phyloP scores from a whole-genome alignment of 2,329 filamentous ascomycete species.

The Thermothelomyces thermophilus region DNA sequence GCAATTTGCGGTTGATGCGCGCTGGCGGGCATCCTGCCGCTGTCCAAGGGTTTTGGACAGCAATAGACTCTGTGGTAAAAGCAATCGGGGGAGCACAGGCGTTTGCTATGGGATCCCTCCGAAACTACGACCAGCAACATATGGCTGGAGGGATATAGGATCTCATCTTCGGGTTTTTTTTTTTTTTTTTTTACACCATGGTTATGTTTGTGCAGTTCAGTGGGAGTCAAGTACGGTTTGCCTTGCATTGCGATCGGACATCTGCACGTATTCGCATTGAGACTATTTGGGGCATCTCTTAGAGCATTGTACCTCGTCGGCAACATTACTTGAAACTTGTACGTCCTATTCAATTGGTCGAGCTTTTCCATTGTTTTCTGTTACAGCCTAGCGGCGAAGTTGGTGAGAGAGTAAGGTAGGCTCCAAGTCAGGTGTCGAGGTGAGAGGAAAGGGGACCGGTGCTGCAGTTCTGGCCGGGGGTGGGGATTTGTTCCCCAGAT shows the following conservation, averaged over 20 bases:
- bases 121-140: too few species aligned
- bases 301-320: not conserved
- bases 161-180: not conserved
- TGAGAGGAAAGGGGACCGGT: too few species aligned
- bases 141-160: not conserved
- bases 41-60: too few species aligned
- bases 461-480: too few species aligned
- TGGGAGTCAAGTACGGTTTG: not conserved
- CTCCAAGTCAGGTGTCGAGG: too few species aligned
- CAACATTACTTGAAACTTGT: too few species aligned
- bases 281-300: not conserved
- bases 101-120: too few species aligned
- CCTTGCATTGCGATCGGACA: constrained; percentile 13
- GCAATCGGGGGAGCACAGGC: too few species aligned
- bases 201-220: not conserved
- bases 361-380: not conserved
- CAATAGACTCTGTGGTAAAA: too few species aligned
- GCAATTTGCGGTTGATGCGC: not conserved
- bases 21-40: constrained; percentile 2
- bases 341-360: too few species aligned
- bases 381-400: too few species aligned
- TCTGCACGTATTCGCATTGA: not conserved
- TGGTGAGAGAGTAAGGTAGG: too few species aligned
- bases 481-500: not conserved
- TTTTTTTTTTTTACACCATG: not conserved